These are phyloP conservation scores for Penicillium coffeae DNA, from an alignment of 495 filamentous ascomycete genomes.

Conservation along the genomic window DNA sequence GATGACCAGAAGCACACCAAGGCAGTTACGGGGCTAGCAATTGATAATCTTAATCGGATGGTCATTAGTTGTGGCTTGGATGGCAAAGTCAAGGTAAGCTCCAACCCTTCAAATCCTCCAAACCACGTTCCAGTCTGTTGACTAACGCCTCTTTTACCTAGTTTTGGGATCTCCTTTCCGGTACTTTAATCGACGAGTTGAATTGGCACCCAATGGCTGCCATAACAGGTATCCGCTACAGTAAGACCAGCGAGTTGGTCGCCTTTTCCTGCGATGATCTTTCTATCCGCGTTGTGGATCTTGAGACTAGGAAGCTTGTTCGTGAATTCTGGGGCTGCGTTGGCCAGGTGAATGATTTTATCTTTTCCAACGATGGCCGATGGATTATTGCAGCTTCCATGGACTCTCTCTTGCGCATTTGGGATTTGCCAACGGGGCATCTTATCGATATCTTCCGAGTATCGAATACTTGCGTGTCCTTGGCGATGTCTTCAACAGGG, in stretches of 20 bases:
- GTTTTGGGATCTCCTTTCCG: slow-evolving; percentile 92
- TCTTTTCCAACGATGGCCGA: slow-evolving; percentile 87
- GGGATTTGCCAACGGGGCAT: slow-evolving; percentile 94
- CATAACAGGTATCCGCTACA: slow-evolving; percentile 71
- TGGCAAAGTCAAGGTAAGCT: slow-evolving; percentile 74
- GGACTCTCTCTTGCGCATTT: slow-evolving; percentile 78
- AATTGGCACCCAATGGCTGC: slow-evolving; percentile 81
- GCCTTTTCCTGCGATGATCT: slow-evolving; percentile 88
- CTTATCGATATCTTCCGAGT: slow-evolving; percentile 84
- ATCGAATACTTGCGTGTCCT: slow-evolving; percentile 67
- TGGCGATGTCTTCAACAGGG: slow-evolving; percentile 84
- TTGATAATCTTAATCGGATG: slow-evolving; percentile 78
- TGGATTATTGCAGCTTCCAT: slow-evolving; percentile 90
- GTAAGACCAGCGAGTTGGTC: slow-evolving; percentile 76
- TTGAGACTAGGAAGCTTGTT: slow-evolving; percentile 83
- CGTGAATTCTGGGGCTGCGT: slow-evolving; percentile 88
- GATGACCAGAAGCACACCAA: slow-evolving; percentile 61
- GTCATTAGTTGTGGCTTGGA: slow-evolving; percentile 84
- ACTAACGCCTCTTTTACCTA: slow-evolving; percentile 15
- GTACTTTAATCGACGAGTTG: slow-evolving; percentile 72
- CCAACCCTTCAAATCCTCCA: neutral
- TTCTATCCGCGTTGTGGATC: slow-evolving; percentile 82
- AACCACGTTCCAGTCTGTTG: neutral
- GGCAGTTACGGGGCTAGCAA: slow-evolving; percentile 76
- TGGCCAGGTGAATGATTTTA: slow-evolving; percentile 78